These are phyloP conservation scores for Mortierella sp. DNA, from an alignment of 371 early-diverging fungal genomes.

Conservation along the genomic window DNA sequence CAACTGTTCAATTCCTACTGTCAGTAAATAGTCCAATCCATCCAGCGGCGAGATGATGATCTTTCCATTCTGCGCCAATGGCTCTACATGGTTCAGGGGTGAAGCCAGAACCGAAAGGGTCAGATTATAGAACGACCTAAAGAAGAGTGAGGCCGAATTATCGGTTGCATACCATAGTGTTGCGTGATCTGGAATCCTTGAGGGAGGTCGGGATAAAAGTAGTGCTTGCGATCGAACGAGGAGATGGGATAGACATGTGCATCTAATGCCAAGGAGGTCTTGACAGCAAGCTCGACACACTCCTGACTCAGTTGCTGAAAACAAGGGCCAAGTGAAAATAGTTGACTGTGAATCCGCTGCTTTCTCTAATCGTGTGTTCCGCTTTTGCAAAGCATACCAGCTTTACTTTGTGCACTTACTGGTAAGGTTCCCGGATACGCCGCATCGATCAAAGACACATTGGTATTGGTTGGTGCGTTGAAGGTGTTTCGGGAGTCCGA, in stretches of 20 bases:
- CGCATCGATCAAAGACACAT: slow-evolving; percentile 80
- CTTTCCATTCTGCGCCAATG: slow-evolving; percentile 73
- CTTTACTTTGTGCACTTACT: slow-evolving; percentile 34
- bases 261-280: slow-evolving; percentile 77
- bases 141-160: neutral
- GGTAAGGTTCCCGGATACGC: slow-evolving; percentile 87
- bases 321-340: too few relatives aligned
- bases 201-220: slow-evolving; percentile 93
- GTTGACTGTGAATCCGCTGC: neutral
- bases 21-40: slow-evolving; percentile 59
- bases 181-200: slow-evolving; percentile 96
- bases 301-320: slow-evolving; percentile 72
- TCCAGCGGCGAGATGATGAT: slow-evolving; percentile 64
- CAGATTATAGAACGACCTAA: neutral
- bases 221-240: slow-evolving; percentile 93
- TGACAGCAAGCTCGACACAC: slow-evolving; percentile 78
- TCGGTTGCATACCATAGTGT: slow-evolving; percentile 62
- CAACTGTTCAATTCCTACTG: slow-evolving; percentile 81
- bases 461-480: slow-evolving; percentile 74
- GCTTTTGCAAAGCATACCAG: neutral
- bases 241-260: slow-evolving; percentile 72
- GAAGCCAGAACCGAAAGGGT: too few relatives aligned
- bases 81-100: slow-evolving; percentile 58
- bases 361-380: neutral
- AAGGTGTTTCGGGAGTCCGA: slow-evolving; percentile 72